Conservation (phyloP, 2,329 filamentous ascomycete genomes). For the Bimuria novae-zelandiae region DNA sequence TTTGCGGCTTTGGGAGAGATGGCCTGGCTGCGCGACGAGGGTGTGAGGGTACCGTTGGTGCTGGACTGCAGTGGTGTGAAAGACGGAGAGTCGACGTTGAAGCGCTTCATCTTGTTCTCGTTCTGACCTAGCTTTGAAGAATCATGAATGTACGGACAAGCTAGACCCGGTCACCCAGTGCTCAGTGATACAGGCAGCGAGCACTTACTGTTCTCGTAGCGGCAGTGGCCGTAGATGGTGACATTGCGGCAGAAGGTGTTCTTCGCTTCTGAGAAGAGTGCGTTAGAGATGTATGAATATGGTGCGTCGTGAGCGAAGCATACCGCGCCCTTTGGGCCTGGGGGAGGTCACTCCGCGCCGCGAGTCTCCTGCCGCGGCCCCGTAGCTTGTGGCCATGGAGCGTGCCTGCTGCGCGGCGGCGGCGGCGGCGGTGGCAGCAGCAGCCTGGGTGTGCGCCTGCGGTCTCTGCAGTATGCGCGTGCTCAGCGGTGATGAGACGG, state of each 20-base stretch:
- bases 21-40: slow-evolving; percentile 67
- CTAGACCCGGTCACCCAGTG: slow-evolving; percentile 30
- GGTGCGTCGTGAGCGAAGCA: slow-evolving; percentile 10
- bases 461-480: slow-evolving; percentile 21
- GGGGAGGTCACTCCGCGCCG: slow-evolving; percentile 49
- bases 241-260: slow-evolving; percentile 92
- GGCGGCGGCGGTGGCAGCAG: too few species aligned
- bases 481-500: slow-evolving; percentile 21
- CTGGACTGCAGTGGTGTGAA: slow-evolving; percentile 74
- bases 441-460: slow-evolving; percentile 19
- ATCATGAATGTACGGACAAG: slow-evolving; percentile 87
- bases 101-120: slow-evolving; percentile 68
- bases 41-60: slow-evolving; percentile 52
- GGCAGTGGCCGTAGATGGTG: slow-evolving; percentile 89
- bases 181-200: slow-evolving; percentile 10
- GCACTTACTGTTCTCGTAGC: slow-evolving; percentile 76
- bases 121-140: slow-evolving; percentile 64
- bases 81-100: slow-evolving; percentile 95
- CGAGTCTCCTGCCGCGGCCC: slow-evolving; percentile 45
- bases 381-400: slow-evolving; percentile 46
- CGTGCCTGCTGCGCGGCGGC: slow-evolving; percentile 26
- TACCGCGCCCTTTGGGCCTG: slow-evolving; percentile 51
- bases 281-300: slow-evolving; percentile 26
- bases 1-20: slow-evolving; percentile 91
- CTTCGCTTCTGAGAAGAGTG: slow-evolving; percentile 63